A percentile compares a stretch with the other conserved stretches of the same genome.
These are phyloP conservation scores for Linnemannia zychae DNA, from an alignment of 192 early-diverging fungal genomes.

Conservation along the genomic window DNA sequence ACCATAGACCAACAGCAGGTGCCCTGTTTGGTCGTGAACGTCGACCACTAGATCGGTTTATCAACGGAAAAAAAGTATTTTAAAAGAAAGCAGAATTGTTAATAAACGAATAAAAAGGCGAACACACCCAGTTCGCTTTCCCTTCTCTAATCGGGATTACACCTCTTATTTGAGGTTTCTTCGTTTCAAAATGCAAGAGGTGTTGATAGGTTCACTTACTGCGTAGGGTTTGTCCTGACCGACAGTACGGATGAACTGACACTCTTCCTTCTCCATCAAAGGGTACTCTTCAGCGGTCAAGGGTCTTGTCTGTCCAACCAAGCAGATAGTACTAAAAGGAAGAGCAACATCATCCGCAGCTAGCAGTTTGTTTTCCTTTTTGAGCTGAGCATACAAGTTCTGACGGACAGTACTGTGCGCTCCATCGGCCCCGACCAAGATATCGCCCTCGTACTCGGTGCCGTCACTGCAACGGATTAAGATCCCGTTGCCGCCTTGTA, in stretches of 20 bases:
- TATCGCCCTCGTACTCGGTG: slow-evolving; percentile 7
- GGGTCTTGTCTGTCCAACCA: slow-evolving; percentile 18
- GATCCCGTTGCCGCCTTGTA: slow-evolving; percentile 28
- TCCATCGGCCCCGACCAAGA: slow-evolving; percentile 34
- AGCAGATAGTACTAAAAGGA: slow-evolving; percentile 5
- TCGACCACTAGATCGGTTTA: slow-evolving; percentile 3
- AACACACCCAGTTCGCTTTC: background rate
- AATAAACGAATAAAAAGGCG: background rate
- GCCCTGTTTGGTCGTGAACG: background rate
- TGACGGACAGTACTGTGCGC: slow-evolving; percentile 23
- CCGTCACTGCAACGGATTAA: slow-evolving; percentile 8
- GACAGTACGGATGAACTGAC: slow-evolving; percentile 1
- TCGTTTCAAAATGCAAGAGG: background rate
- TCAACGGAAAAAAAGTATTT: background rate
- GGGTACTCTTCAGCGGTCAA: slow-evolving; percentile 4
- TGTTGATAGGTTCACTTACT: slow-evolving; percentile 8
- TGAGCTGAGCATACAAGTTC: slow-evolving; percentile 13
- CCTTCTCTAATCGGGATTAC: background rate
- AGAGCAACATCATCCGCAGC: slow-evolving; percentile 1
- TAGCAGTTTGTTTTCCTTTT: background rate
- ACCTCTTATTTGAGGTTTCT: no score
- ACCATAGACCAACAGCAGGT: slow-evolving; percentile 3
- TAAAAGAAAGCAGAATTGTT: background rate
- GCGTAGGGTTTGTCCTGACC: slow-evolving; percentile 10
- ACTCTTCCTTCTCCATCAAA: background rate